phyloP scores from a whole-genome alignment of 169 alveolate genomes.

The Ichthyophthirius multifiliis region DNA sequence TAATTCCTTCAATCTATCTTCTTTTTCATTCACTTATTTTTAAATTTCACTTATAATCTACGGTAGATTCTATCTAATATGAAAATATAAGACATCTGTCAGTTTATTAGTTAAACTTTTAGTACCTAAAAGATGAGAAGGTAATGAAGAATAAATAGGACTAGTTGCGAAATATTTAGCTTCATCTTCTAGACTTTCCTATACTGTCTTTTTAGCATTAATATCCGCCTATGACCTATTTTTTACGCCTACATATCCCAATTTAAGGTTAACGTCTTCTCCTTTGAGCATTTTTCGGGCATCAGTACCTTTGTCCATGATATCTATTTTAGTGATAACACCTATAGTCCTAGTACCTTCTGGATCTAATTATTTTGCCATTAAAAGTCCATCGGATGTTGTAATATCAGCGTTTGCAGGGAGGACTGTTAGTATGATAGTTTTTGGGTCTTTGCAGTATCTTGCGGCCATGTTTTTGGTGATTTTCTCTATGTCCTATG shows the following conservation, averaged over 20 bases:
- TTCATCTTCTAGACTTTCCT: conserved; percentile 91
- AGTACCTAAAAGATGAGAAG: conserved; percentile 94
- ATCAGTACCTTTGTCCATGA: conserved; percentile 98
- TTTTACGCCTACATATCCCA: conserved; percentile 97
- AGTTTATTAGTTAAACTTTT: conserved; percentile 92
- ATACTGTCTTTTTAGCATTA: conserved; percentile 87
- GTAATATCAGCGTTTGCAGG: conserved; percentile 98
- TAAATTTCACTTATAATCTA: conserved; percentile 91
- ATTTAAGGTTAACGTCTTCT: conserved; percentile 93
- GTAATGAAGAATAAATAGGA: conserved; percentile 92
- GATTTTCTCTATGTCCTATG: conserved; percentile 93
- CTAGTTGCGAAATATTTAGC: conserved; percentile 90
- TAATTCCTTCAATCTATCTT: conserved; percentile 65
- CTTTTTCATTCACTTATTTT: conserved; percentile 30
- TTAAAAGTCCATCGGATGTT: conserved; percentile 96
- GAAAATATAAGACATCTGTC: conserved; percentile 94
- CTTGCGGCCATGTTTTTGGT: conserved; percentile 87
- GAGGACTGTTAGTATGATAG: conserved; percentile 95
- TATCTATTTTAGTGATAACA: conserved; percentile 95
- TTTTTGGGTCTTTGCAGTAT: conserved; percentile 94
- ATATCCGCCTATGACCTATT: conserved; percentile 93
- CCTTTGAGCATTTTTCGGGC: conserved; percentile 95
- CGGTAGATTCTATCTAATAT: conserved; percentile 95
- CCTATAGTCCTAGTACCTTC: conserved; percentile 96
- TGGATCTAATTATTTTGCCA: conserved; percentile 97